These are phyloP conservation scores for Urtica urens DNA, from an alignment of 306 rosid genomes.

Conservation along the genomic window DNA sequence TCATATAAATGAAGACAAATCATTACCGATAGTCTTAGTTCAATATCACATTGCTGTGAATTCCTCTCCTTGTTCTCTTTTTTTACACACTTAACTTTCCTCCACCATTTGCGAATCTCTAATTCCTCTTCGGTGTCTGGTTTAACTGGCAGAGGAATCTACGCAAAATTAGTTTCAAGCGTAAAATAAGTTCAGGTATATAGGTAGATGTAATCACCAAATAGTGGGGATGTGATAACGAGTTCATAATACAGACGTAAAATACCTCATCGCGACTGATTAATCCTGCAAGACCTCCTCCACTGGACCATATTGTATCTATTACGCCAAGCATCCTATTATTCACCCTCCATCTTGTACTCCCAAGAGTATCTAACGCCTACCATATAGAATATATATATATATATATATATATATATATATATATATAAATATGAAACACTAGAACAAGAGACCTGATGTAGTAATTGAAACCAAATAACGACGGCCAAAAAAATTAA, in stretches of 20 bases:
- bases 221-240: conserved; percentile 5
- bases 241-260: conserved; percentile 11
- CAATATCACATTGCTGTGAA: conserved; percentile 84
- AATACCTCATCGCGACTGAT: conserved; percentile 73
- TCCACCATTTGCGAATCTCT: conserved; percentile 76
- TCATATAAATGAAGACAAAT: conserved; percentile 13
- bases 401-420: too few species aligned
- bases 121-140: conserved; percentile 68
- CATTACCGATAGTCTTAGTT: conserved; percentile 90
- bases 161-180: too few species aligned
- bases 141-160: conserved; percentile 76
- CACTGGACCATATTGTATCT: conserved; percentile 87
- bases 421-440: too few species aligned
- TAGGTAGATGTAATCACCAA: not conserved
- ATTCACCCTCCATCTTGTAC: conserved; percentile 82
- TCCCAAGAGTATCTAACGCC: conserved; percentile 91
- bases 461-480: too few species aligned
- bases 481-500: not conserved
- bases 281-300: conserved; percentile 73
- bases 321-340: conserved; percentile 63
- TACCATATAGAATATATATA: conserved; percentile 18
- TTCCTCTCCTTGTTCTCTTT: conserved; percentile 72
- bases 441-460: too few species aligned
- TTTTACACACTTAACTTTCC: conserved; percentile 63
- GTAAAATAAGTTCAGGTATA: not conserved